Evolutionary conservation across 169 alveolate species (phyloP).

Genomic region (Condylostoma magnum): DNA sequence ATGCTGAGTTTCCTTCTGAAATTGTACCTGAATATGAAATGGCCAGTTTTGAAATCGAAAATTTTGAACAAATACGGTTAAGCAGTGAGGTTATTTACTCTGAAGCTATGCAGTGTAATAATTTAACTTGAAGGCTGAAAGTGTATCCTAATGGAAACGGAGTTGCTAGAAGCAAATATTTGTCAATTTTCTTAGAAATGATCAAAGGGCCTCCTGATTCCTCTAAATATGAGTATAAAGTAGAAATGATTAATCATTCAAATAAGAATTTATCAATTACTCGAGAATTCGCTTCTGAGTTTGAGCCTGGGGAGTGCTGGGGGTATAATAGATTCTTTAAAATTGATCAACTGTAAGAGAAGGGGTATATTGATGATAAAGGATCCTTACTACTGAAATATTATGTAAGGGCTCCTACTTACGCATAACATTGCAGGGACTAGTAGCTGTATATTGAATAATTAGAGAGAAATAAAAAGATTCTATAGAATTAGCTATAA

Average conservation of each 20-base stretch:
- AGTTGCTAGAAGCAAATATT: constrained; percentile 61
- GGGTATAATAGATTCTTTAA: constrained; percentile 84
- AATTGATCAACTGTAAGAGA: constrained; percentile 65
- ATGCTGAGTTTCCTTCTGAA: constrained; percentile 51
- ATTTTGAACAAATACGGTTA: constrained; percentile 50
- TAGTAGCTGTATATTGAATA: constrained; percentile 36
- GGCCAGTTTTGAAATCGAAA: constrained; percentile 58
- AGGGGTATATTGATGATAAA: constrained; percentile 55
- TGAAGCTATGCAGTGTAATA: constrained; percentile 59
- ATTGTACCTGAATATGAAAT: constrained; percentile 72
- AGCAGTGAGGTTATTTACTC: constrained; percentile 70
- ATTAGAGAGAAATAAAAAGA: constrained; percentile 15
- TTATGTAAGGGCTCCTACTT: constrained; percentile 71
- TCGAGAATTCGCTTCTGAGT: constrained; percentile 78
- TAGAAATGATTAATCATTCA: constrained; percentile 77
- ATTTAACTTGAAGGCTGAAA: constrained; percentile 79
- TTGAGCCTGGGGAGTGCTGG: constrained; percentile 88
- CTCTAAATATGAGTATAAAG: constrained; percentile 75
- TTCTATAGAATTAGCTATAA: constrained; percentile 1
- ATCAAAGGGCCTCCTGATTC: constrained; percentile 60
- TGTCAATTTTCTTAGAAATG: constrained; percentile 82
- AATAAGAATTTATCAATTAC: constrained; percentile 33
- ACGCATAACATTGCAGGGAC: constrained; percentile 37
- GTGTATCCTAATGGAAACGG: constrained; percentile 86
- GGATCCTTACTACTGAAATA: constrained; percentile 43